phyloP scores from a whole-genome alignment of 805 yeast species.

The Ogataea kodamae region DNA sequence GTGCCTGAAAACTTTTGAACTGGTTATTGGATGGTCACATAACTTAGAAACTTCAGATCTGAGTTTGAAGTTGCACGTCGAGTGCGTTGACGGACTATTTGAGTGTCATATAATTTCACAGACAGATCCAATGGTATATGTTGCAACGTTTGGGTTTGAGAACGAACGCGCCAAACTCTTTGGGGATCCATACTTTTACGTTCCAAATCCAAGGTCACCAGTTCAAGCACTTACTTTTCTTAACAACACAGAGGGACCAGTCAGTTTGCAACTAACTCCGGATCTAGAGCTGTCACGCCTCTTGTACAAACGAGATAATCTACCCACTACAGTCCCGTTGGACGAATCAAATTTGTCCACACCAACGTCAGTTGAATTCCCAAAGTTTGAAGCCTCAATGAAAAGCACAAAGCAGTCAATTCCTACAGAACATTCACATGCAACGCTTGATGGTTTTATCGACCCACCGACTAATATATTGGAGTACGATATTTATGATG shows the following conservation, averaged over 20 bases:
- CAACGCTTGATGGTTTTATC: background rate
- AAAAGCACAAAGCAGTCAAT: background rate
- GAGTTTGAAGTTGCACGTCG: slow-evolving; percentile 41
- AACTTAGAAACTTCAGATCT: slow-evolving; percentile 52
- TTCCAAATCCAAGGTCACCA: slow-evolving; percentile 22
- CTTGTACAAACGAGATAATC: slow-evolving; percentile 2
- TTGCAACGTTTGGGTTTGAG: slow-evolving; percentile 29
- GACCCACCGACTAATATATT: slow-evolving; percentile 5
- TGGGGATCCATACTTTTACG: slow-evolving; percentile 24
- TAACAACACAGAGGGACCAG: slow-evolving; percentile 4
- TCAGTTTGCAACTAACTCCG: slow-evolving; percentile 16
- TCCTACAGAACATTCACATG: slow-evolving; percentile 1
- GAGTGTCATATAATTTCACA: slow-evolving; percentile 32
- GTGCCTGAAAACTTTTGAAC: slow-evolving; percentile 33
- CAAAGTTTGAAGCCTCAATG: background rate
- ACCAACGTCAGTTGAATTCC: background rate
- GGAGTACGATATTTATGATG: slow-evolving; percentile 15
- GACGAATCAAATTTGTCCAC: background rate
- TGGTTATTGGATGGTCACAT: slow-evolving; percentile 73
- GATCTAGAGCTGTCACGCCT: slow-evolving; percentile 23
- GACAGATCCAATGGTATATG: slow-evolving; percentile 26
- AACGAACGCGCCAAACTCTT: slow-evolving; percentile 17
- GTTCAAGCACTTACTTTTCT: slow-evolving; percentile 15
- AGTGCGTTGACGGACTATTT: slow-evolving; percentile 8
- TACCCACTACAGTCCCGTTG: background rate